Evolutionary conservation across 208 protist genomes (phyloP).

Genomic region (Leishmania guyanensis): DNA sequence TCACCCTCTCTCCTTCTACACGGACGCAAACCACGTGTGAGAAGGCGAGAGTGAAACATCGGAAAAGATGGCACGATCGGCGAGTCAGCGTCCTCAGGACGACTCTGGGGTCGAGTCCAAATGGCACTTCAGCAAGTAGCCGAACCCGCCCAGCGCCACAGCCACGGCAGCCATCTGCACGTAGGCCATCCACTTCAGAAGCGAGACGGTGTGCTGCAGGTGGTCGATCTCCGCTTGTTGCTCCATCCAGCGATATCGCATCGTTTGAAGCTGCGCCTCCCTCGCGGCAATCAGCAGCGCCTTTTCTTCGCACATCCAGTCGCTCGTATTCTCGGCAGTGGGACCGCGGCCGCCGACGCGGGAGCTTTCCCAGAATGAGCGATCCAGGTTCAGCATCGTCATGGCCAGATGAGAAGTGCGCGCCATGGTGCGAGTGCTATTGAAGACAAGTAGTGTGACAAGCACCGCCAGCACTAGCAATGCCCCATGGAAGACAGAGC

Average conservation of each 20-base stretch:
- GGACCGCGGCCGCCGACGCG: background rate
- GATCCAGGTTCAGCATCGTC: constrained; percentile 29
- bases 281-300: constrained; percentile 61
- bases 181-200: constrained; percentile 49
- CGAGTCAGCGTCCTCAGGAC: background rate
- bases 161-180: constrained; percentile 46
- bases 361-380: constrained; percentile 12
- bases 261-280: constrained; percentile 75
- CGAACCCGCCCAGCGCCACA: constrained; percentile 27
- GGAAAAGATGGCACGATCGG: background rate
- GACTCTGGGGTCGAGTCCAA: constrained; percentile 1
- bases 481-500: constrained; percentile 62
- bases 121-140: constrained; percentile 18
- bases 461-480: constrained; percentile 63
- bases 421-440: constrained; percentile 46
- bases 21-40: background rate
- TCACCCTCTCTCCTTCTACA: background rate
- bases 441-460: constrained; percentile 61
- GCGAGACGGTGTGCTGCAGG: constrained; percentile 54
- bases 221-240: constrained; percentile 51
- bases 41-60: background rate
- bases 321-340: background rate
- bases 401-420: constrained; percentile 32
- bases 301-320: constrained; percentile 52
- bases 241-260: constrained; percentile 82